Conservation (phyloP, 768 basidiomycete species). For the Galerina marginata region DNA sequence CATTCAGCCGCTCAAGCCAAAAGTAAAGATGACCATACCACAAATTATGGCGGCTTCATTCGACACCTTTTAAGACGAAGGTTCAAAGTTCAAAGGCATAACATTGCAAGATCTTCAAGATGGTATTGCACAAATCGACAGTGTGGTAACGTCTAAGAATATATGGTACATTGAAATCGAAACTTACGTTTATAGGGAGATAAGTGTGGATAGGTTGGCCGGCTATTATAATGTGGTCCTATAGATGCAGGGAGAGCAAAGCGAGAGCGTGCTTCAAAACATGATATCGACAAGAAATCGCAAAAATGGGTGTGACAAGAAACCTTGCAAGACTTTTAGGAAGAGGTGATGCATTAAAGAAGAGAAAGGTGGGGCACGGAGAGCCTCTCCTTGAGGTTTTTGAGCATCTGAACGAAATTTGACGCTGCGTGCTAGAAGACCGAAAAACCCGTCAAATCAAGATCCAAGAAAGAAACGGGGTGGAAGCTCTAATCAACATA, state of each 20-base stretch:
- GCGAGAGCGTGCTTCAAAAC: slow-evolving; percentile 7
- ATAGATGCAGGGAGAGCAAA: slow-evolving; percentile 3
- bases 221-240: neutral
- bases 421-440: slow-evolving; percentile 9
- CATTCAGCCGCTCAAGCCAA: too few relatives aligned
- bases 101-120: neutral
- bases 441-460: neutral
- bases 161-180: slow-evolving; percentile 12
- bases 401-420: slow-evolving; percentile 1
- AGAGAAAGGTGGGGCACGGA: neutral
- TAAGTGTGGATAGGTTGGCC: neutral
- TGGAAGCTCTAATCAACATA: slow-evolving; percentile 1
- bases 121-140: neutral
- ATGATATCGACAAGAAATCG: slow-evolving; percentile 8
- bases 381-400: slow-evolving; percentile 1
- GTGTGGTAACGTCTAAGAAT: neutral
- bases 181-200: slow-evolving; percentile 2
- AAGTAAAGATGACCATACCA: too few relatives aligned
- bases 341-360: neutral
- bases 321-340: neutral
- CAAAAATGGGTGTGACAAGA: neutral
- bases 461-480: neutral
- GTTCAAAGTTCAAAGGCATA: too few relatives aligned
- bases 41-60: too few relatives aligned
- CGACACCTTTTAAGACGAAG: too few relatives aligned